These are phyloP conservation scores for Microsporum ferrugineum DNA, from an alignment of 2,329 filamentous ascomycete species.

Conservation along the genomic window DNA sequence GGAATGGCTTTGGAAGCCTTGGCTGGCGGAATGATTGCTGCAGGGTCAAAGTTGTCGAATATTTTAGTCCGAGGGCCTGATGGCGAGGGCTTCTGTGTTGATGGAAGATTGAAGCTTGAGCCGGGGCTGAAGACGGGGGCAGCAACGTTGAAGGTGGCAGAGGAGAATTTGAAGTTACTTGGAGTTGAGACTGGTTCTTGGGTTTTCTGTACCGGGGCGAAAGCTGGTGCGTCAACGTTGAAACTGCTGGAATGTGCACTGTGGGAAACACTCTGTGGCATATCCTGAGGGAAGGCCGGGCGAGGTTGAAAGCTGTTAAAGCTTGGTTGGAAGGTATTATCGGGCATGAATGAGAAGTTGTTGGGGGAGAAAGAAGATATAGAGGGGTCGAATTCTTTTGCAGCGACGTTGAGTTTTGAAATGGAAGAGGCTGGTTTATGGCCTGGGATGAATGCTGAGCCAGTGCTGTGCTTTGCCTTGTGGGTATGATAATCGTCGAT, in stretches of 20 bases:
- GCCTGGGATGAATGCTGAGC: slow-evolving; percentile 32
- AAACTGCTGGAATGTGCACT: slow-evolving; percentile 41
- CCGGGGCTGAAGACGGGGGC: slow-evolving; percentile 64
- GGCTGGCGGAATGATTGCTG: slow-evolving; percentile 52
- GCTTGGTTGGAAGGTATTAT: slow-evolving; percentile 32
- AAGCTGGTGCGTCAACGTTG: slow-evolving; percentile 58
- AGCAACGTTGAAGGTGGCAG: slow-evolving; percentile 60
- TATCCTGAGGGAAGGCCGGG: slow-evolving; percentile 22
- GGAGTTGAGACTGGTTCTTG: slow-evolving; percentile 16
- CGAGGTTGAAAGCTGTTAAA: slow-evolving; percentile 20
- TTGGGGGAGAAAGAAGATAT: slow-evolving; percentile 37
- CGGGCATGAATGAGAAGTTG: slow-evolving; percentile 31
- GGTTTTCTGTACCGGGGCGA: slow-evolving; percentile 44
- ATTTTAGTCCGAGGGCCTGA: slow-evolving; percentile 36
- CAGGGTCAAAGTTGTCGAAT: slow-evolving; percentile 55
- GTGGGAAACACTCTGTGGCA: slow-evolving; percentile 24
- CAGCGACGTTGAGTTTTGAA: slow-evolving; percentile 68
- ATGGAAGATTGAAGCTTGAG: slow-evolving; percentile 21
- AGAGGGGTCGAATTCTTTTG: slow-evolving; percentile 66
- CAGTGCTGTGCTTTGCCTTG: slow-evolving; percentile 11
- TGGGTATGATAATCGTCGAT: slow-evolving; percentile 3
- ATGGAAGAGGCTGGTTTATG: slow-evolving; percentile 59
- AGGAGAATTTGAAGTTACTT: slow-evolving; percentile 52
- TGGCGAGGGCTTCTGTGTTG: slow-evolving; percentile 5
- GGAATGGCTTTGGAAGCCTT: slow-evolving; percentile 76